Conservation (phyloP, 169 alveolate species). For the Miamiensis avidus region DNA sequence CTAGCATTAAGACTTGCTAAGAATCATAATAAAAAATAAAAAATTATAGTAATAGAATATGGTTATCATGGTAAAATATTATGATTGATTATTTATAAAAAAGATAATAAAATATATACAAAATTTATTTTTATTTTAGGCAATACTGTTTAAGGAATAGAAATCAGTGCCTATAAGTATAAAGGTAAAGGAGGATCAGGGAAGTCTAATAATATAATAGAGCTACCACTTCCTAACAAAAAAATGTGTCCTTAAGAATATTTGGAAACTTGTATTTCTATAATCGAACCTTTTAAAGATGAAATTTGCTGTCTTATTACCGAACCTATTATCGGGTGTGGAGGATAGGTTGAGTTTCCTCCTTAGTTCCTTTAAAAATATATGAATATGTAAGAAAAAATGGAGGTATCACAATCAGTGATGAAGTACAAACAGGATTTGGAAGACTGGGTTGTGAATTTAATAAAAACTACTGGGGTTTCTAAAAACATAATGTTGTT, state of each 20-base stretch:
- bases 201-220: not conserved
- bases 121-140: not conserved
- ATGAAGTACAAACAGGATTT: constrained; percentile 53
- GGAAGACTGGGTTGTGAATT: constrained; percentile 46
- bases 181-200: not conserved
- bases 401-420: constrained; percentile 57
- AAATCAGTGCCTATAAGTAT: not conserved
- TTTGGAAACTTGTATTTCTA: too few species aligned
- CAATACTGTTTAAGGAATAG: not conserved
- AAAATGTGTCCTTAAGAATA: too few species aligned
- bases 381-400: constrained; percentile 30
- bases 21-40: constrained; percentile 26
- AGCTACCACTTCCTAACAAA: not conserved
- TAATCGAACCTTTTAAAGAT: too few species aligned
- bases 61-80: constrained; percentile 28
- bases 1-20: constrained; percentile 54
- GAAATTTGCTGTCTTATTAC: too few species aligned
- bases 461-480: constrained; percentile 48
- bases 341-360: not conserved
- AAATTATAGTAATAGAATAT: constrained; percentile 3
- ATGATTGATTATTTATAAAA: too few species aligned
- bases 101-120: too few species aligned
- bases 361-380: not conserved
- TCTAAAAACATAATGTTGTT: constrained; percentile 42
- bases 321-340: not conserved